Base-by-base conservation (phyloP, 305 asterid genomes). In the Fraxinus nigra region DNA sequence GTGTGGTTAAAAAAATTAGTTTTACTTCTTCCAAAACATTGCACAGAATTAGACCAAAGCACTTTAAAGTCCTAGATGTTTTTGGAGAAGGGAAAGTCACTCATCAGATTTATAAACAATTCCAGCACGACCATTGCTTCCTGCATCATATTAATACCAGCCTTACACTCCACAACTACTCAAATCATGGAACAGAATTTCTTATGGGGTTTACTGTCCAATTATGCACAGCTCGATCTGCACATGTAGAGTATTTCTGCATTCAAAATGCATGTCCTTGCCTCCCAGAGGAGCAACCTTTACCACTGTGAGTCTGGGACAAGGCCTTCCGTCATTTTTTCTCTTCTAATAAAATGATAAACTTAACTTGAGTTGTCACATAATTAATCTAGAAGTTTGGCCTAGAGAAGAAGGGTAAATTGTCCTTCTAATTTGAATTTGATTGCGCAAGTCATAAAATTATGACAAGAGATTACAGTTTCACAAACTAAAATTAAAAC, bases 401-500 rank as follows among this genome's bases (percentile, higher is more conserved):
- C 70, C 14, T 22, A 20, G 32, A 1, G 70, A 61, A 59, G 69
- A 59, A 61, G 70, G 70, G 40, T 13, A 13, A 61, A 22, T 2
- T 61, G 32, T 22, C 5, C 11, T 20, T 22, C 54, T 43, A 11
- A 11, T 43, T 43, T 43, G n/a, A 11, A 43, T 43, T 43, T 11
- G 16, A 79, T 69, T 51, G 38, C 37, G 40, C 32, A 38, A 34
- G 20, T 24, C 43, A 75, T 13, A 78, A 78, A 32, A 78, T 35
- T 6, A 56, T 78, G 0, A 43, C 5, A 7, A 37, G 46, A 46
- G 72, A 75, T 28, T 70, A 37, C 8, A 78, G 81, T 37, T 77
- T 69, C 76, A 40, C 33, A 16, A 65, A 79, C 73, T 72, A 81
- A 76, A 75, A 20, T 63, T 26, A 63, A 51, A 79, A 61, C 6